Conservation (phyloP, 441 rosid species). For the Populus hybrid region DNA sequence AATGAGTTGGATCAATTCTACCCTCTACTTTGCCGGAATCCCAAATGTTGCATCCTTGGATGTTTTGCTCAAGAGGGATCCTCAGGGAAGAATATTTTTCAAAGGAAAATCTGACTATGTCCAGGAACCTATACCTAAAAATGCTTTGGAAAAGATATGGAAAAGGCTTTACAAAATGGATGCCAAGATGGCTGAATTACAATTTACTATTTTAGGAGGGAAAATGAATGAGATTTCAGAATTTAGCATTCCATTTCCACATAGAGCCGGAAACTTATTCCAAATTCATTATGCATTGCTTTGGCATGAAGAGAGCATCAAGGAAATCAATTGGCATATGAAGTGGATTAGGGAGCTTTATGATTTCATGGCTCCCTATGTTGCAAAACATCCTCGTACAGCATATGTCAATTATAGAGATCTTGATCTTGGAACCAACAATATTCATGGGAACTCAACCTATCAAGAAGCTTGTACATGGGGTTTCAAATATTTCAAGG, state of each 20-base stretch:
- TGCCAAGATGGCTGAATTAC: conserved; percentile 11
- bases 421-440: conserved; percentile 24
- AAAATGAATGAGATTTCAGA: conserved; percentile 43
- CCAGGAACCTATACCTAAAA: conserved; percentile 36
- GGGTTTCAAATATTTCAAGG: conserved; percentile 34
- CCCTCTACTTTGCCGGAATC: conserved; percentile 34
- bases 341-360: conserved; percentile 37
- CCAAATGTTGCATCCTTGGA: conserved; percentile 20
- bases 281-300: conserved; percentile 35
- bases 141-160: conserved; percentile 40
- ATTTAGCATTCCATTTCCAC: conserved; percentile 29
- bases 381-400: conserved; percentile 42
- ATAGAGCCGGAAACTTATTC: conserved; percentile 28
- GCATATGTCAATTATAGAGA: conserved; percentile 55
- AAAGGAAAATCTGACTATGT: conserved; percentile 59
- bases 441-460: not conserved
- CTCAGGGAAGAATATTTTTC: conserved; percentile 1
- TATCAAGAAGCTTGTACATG: conserved; percentile 24
- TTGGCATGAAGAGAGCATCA: conserved; percentile 38
- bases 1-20: conserved; percentile 31
- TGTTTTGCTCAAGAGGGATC: conserved; percentile 32
- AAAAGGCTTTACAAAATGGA: conserved; percentile 36
- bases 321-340: conserved; percentile 18
- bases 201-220: conserved; percentile 62
- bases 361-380: conserved; percentile 38